These are phyloP conservation scores for Leccinum disarticulatum DNA, from an alignment of 768 basidiomycete genomes.

Conservation along the genomic window DNA sequence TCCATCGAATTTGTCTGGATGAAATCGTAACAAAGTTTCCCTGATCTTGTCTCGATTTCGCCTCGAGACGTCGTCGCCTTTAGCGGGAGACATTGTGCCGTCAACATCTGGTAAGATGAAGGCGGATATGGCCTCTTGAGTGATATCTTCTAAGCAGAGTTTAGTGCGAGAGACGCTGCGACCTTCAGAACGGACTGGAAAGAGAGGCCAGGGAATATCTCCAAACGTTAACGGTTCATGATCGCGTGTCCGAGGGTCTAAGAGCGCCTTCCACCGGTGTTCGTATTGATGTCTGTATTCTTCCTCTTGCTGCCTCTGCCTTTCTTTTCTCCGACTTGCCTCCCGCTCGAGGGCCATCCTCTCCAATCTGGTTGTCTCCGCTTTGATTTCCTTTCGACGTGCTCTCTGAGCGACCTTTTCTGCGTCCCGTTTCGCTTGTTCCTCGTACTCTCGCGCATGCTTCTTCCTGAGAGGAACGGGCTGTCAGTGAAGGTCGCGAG, in stretches of 20 bases:
- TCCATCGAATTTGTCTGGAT: slow-evolving; percentile 83
- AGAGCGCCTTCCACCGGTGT: slow-evolving; percentile 52
- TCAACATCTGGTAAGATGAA: slow-evolving; percentile 49
- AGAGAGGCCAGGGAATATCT: slow-evolving; percentile 77
- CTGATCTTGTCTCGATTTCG: slow-evolving; percentile 61
- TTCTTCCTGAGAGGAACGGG: slow-evolving; percentile 48
- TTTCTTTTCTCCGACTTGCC: slow-evolving; percentile 47
- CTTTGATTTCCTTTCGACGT: slow-evolving; percentile 52
- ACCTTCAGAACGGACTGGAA: slow-evolving; percentile 30
- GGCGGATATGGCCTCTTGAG: slow-evolving; percentile 50
- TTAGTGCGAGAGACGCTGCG: slow-evolving; percentile 14
- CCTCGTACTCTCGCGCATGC: slow-evolving; percentile 65
- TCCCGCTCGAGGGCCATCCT: slow-evolving; percentile 54
- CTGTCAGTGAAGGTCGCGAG: neutral
- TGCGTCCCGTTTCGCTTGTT: slow-evolving; percentile 56
- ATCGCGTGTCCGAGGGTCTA: slow-evolving; percentile 32
- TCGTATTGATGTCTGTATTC: slow-evolving; percentile 57
- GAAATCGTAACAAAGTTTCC: slow-evolving; percentile 71
- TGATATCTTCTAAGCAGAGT: slow-evolving; percentile 49
- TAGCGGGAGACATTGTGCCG: slow-evolving; percentile 1
- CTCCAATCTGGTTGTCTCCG: slow-evolving; percentile 53
- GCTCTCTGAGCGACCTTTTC: slow-evolving; percentile 51
- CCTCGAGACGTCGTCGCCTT: slow-evolving; percentile 33
- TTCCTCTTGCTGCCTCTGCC: slow-evolving; percentile 42
- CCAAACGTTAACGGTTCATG: slow-evolving; percentile 41